A percentile compares a stretch with the other conserved stretches of the same genome.
Conservation (phyloP, 352 stramenopile species). For the Globisporangium parvum region DNA sequence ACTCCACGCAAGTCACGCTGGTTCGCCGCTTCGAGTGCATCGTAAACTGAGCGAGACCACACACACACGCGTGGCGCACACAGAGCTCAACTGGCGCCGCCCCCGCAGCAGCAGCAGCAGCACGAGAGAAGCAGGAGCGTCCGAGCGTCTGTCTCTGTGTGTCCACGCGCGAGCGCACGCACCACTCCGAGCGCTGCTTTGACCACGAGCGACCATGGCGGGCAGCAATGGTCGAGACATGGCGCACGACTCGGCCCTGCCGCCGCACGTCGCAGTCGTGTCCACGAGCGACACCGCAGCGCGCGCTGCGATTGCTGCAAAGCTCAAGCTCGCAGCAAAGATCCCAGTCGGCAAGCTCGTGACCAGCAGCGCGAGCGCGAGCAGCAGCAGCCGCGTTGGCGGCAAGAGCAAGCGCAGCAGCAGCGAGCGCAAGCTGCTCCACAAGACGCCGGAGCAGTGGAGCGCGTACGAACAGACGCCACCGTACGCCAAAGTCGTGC, state of each 20-base stretch:
- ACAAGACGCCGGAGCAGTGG: slow-evolving; percentile 60
- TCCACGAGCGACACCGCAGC: slow-evolving; percentile 10
- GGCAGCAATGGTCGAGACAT: not conserved
- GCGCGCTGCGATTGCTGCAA: slow-evolving; percentile 16
- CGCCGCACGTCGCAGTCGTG: slow-evolving; percentile 4
- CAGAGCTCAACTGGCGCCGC: not conserved
- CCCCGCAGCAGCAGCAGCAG: slow-evolving; percentile 6
- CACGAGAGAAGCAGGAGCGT: too few relatives aligned
- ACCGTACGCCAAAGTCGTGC: slow-evolving; percentile 39
- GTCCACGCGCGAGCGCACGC: not conserved
- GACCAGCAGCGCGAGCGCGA: slow-evolving; percentile 3
- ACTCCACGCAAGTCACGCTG: not conserved
- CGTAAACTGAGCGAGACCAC: not conserved
- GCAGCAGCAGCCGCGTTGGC: not conserved
- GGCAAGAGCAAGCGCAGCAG: slow-evolving; percentile 1
- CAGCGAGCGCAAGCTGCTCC: slow-evolving; percentile 57
- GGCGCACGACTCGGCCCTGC: not conserved
- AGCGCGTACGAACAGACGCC: slow-evolving; percentile 53
- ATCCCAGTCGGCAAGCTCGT: slow-evolving; percentile 8
- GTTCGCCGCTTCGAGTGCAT: not conserved
- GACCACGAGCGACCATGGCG: too few relatives aligned
- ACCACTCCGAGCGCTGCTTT: too few relatives aligned
- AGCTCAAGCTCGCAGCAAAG: slow-evolving; percentile 13
- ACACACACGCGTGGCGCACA: not conserved
- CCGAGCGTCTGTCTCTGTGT: too few relatives aligned